Conservation (phyloP, 345 rosid genomes). For the Arabis hirsuta region DNA sequence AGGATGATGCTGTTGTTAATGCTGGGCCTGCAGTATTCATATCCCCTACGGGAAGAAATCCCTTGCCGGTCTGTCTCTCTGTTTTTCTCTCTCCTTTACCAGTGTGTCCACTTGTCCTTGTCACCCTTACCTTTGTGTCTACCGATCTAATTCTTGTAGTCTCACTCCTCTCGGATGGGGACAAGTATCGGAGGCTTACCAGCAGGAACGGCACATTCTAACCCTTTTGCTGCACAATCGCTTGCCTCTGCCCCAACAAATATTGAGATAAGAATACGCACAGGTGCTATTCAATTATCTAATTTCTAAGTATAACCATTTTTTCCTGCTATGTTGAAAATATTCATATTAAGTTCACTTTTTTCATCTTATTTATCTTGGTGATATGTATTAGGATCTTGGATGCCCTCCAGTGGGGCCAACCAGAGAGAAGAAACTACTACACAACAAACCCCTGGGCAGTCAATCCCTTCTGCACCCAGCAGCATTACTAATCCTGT, state of each 20-base stretch:
- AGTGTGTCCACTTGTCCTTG: conserved; percentile 5
- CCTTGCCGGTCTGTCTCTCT: conserved; percentile 50
- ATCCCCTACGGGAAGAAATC: conserved; percentile 57
- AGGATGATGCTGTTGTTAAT: conserved; percentile 68
- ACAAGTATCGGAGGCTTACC: conserved; percentile 50
- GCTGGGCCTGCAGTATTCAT: conserved; percentile 64
- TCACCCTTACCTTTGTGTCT: conserved; percentile 29
- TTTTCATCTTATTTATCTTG: not conserved
- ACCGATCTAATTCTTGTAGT: conserved; percentile 40
- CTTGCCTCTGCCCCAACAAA: conserved; percentile 56
- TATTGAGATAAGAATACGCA: conserved; percentile 64
- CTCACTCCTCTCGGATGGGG: conserved; percentile 53
- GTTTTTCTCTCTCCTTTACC: not conserved
- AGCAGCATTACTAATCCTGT: conserved; percentile 42
- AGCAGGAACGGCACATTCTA: conserved; percentile 47
- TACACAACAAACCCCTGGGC: conserved; percentile 46
- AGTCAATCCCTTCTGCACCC: conserved; percentile 41
- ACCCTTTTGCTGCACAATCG: conserved; percentile 47
- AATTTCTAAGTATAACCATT: not conserved
- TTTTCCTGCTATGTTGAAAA: conserved; percentile 3
- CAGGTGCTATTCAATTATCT: conserved; percentile 47
- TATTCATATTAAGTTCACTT: not conserved
- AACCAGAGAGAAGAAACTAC: conserved; percentile 49
- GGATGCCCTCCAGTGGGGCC: conserved; percentile 42
- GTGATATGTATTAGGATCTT: conserved; percentile 49